phyloP scores from a whole-genome alignment of 2,329 filamentous ascomycete genomes.

The Aureobasidium sp. region DNA sequence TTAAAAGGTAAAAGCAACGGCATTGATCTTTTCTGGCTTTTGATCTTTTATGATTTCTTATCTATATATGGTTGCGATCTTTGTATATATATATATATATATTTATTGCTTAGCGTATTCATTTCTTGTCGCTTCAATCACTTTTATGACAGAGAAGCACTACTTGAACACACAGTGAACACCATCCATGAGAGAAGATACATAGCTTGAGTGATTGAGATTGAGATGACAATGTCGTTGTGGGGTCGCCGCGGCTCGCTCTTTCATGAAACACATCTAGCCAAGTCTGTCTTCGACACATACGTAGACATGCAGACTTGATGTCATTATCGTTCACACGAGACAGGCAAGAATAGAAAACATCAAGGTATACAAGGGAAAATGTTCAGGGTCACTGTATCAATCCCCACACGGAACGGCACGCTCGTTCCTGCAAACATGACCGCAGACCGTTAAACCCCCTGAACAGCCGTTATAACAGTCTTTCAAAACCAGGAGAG shows the following conservation, averaged over 20 bases:
- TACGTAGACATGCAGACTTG: no score
- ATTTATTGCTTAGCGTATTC: background rate
- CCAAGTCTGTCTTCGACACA: no score
- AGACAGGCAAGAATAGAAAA: background rate
- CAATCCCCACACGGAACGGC: background rate
- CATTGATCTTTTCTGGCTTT: background rate
- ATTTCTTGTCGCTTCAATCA: background rate
- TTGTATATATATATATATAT: background rate
- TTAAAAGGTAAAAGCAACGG: background rate
- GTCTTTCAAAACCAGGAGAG: background rate
- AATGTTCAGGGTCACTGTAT: background rate
- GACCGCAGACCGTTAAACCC: background rate
- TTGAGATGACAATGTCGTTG: no score
- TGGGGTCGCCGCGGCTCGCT: no score
- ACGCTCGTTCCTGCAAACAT: background rate
- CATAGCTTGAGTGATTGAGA: no score
- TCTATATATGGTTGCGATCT: background rate
- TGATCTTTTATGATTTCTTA: background rate
- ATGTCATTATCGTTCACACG: background rate
- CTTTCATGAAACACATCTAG: no score
- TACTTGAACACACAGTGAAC: no score
- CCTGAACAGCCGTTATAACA: slow-evolving; percentile 1
- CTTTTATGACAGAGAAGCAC: no score
- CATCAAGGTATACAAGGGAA: background rate
- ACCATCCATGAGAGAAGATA: no score